A percentile compares a stretch with the other conserved stretches of the same genome.
Conservation (phyloP, 2,329 filamentous ascomycete genomes). For the Magnaporthales sp. region DNA sequence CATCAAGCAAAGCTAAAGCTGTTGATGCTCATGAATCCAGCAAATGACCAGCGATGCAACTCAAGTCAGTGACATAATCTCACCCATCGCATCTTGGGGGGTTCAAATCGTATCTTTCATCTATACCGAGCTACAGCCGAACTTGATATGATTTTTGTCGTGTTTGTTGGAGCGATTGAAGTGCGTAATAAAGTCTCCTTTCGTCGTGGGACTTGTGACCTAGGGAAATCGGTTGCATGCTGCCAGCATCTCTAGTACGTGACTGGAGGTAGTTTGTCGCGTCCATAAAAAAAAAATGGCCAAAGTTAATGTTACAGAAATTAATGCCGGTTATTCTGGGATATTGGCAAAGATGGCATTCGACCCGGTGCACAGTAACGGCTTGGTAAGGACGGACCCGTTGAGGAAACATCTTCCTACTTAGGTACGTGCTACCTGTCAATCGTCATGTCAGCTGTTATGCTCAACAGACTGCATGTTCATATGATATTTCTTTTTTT, state of each 20-base stretch:
- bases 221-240: not conserved
- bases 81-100: not conserved
- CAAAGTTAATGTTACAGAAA: not conserved
- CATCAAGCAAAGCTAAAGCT: not conserved
- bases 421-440: too few relatives aligned
- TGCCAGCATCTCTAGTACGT: not conserved
- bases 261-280: not conserved
- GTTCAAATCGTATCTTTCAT: not conserved
- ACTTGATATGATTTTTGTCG: not conserved
- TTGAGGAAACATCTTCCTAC: too few relatives aligned
- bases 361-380: not conserved
- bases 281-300: not conserved
- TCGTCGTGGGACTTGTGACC: not conserved
- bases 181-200: not conserved
- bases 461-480: too few relatives aligned
- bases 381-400: too few relatives aligned
- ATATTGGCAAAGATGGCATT: not conserved
- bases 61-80: not conserved
- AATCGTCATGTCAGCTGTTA: too few relatives aligned
- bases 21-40: not conserved
- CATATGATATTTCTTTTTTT: too few relatives aligned
- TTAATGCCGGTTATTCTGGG: not conserved
- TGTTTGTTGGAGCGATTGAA: not conserved
- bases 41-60: not conserved
- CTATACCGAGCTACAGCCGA: not conserved